These are phyloP conservation scores for Cocos nucifera DNA, from an alignment of 176 grass and related monocot genomes.

Conservation along the genomic window DNA sequence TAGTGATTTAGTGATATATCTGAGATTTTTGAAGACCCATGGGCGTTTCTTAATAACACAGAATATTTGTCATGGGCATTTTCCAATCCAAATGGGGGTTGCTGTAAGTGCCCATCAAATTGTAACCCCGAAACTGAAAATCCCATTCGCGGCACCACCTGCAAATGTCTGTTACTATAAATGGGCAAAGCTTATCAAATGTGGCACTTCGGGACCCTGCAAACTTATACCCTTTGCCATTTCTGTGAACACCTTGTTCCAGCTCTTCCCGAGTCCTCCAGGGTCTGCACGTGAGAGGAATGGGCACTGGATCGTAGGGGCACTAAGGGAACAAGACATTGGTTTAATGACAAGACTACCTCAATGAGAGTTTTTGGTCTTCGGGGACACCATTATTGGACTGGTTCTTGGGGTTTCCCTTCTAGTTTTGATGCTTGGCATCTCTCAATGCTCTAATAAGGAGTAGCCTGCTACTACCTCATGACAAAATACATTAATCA, in stretches of 20 bases:
- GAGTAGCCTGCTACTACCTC: no score
- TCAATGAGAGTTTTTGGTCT: no score
- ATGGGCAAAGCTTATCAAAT: conserved; percentile 16
- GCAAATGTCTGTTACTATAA: conserved; percentile 25
- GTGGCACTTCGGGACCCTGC: neutral
- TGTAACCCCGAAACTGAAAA: conserved; percentile 32
- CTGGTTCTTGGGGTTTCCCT: no score
- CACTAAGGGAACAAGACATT: neutral
- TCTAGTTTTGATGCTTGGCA: no score
- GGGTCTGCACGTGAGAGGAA: conserved; percentile 18
- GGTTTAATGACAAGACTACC: no score
- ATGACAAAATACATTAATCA: no score
- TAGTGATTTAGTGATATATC: no score
- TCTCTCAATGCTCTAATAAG: no score
- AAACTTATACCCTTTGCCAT: conserved; percentile 10
- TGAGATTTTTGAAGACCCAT: no score
- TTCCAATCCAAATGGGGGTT: neutral
- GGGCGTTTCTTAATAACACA: no score
- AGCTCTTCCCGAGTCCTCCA: conserved; percentile 1
- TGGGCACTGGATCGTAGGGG: conserved; percentile 3
- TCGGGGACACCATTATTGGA: no score
- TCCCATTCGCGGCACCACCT: conserved; percentile 28
- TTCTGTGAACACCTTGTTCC: neutral
- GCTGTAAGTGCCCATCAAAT: conserved; percentile 20
- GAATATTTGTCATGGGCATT: no score